phyloP scores from a whole-genome alignment of 2,329 filamentous ascomycete species.

The Macroventuria anomochaeta region DNA sequence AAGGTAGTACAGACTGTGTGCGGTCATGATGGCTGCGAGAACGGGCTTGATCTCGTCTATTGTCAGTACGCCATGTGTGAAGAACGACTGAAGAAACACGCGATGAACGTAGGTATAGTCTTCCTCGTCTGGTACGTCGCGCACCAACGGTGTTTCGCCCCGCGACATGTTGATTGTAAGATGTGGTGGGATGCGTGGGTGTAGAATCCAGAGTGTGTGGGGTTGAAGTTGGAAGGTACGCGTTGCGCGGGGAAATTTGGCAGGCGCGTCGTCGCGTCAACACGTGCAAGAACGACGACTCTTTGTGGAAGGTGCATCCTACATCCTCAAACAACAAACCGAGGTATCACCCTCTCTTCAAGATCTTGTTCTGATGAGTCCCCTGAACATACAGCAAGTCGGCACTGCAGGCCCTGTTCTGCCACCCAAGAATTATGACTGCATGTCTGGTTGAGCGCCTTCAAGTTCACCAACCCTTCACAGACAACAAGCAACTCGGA shows the following conservation, averaged over 20 bases:
- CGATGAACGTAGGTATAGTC: constrained; percentile 67
- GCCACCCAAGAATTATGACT: too few relatives aligned
- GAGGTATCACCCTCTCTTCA: too few relatives aligned
- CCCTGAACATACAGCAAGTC: background rate
- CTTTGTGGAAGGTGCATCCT: background rate
- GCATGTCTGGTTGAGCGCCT: too few relatives aligned
- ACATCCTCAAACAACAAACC: too few relatives aligned
- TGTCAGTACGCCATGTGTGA: constrained; percentile 79
- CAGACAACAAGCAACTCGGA: too few relatives aligned
- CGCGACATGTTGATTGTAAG: constrained; percentile 5
- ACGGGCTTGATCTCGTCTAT: constrained; percentile 74
- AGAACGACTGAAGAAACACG: constrained; percentile 88
- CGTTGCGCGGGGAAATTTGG: constrained; percentile 13
- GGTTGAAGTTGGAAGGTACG: background rate
- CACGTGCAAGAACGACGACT: constrained; percentile 19
- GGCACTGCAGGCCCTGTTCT: background rate
- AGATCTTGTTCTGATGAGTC: too few relatives aligned
- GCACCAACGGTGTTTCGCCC: constrained; percentile 15
- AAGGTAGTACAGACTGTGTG: constrained; percentile 52
- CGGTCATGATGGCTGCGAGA: constrained; percentile 75
- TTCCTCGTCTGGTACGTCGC: constrained; percentile 15
- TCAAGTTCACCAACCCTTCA: too few relatives aligned
- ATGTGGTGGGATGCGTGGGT: background rate
- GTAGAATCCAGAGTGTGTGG: background rate
- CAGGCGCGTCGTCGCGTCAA: constrained; percentile 27